phyloP scores from a whole-genome alignment of 2,329 filamentous ascomycete species.

The Hysterium pulicare region DNA sequence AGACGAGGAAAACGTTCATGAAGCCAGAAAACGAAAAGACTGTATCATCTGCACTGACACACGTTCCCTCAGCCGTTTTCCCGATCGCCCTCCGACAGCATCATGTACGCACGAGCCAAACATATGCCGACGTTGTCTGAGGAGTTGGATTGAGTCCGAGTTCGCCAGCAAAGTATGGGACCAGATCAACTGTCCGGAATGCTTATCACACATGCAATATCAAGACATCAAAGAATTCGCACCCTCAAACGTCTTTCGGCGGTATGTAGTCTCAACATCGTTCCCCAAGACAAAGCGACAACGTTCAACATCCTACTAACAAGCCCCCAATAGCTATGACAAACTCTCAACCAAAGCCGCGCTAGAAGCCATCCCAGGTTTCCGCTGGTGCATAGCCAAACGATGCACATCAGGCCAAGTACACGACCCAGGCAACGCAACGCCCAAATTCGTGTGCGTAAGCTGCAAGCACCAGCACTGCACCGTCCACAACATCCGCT shows the following conservation, averaged over 20 bases:
- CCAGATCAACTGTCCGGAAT: constrained; percentile 54
- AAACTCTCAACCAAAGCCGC: constrained; percentile 43
- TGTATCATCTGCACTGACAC: constrained; percentile 37
- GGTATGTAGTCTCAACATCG: constrained; percentile 23
- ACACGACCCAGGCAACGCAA: constrained; percentile 40
- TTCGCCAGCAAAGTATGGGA: constrained; percentile 41
- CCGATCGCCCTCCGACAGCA: constrained; percentile 26
- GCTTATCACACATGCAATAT: constrained; percentile 43
- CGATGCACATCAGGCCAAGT: constrained; percentile 53
- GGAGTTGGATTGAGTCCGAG: constrained; percentile 38
- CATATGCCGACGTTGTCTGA: constrained; percentile 38
- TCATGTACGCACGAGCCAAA: constrained; percentile 31
- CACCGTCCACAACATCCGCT: constrained; percentile 29
- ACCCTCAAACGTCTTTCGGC: constrained; percentile 42
- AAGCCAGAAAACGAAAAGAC: too few species aligned
- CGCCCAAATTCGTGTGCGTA: constrained; percentile 42
- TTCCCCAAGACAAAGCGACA: too few species aligned
- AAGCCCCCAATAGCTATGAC: constrained; percentile 33
- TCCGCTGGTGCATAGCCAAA: constrained; percentile 52
- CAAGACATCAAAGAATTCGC: constrained; percentile 48
- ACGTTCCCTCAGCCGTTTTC: constrained; percentile 29
- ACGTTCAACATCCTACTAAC: neutral
- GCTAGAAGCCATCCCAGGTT: constrained; percentile 45
- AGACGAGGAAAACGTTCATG: too few species aligned
- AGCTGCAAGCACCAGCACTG: constrained; percentile 37